These are phyloP conservation scores for Plasmodium sp. DNA, from an alignment of 169 alveolate species.

Conservation along the genomic window DNA sequence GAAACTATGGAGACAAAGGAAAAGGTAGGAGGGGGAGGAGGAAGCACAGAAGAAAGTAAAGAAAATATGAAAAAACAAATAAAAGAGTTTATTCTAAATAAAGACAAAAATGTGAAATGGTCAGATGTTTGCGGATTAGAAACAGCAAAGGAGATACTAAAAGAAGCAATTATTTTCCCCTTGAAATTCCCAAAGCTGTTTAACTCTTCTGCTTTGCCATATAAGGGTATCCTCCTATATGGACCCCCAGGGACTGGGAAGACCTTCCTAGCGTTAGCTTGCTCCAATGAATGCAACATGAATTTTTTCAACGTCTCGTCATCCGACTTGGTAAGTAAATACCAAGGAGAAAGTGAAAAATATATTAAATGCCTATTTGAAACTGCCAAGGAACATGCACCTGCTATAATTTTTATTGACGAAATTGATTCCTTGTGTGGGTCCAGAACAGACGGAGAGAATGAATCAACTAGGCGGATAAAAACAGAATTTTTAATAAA, in stretches of 20 bases:
- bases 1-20: conserved; percentile 58
- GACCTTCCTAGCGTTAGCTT: conserved; percentile 98
- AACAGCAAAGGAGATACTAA: conserved; percentile 92
- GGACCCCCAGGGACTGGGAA: conserved; percentile 99
- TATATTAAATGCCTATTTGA: conserved; percentile 94
- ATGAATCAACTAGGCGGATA: conserved; percentile 98
- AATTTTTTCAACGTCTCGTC: conserved; percentile 96
- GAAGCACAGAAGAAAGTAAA: conserved; percentile 46
- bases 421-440: conserved; percentile 99
- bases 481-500: conserved; percentile 99
- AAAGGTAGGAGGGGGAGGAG: conserved; percentile 54
- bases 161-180: conserved; percentile 97
- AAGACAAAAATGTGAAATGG: conserved; percentile 94
- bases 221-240: conserved; percentile 73
- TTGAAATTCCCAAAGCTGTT: conserved; percentile 95
- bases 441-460: conserved; percentile 95
- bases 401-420: conserved; percentile 98
- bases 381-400: conserved; percentile 96
- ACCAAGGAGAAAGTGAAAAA: conserved; percentile 99
- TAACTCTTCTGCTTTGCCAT: conserved; percentile 83
- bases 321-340: conserved; percentile 97
- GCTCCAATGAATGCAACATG: conserved; percentile 98
- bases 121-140: conserved; percentile 96
- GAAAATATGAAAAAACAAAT: conserved; percentile 74
- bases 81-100: conserved; percentile 52